A percentile compares a stretch with the other conserved stretches of the same genome.
These are phyloP conservation scores for Phaeotremella skinneri DNA, from an alignment of 768 basidiomycete genomes.

Conservation along the genomic window DNA sequence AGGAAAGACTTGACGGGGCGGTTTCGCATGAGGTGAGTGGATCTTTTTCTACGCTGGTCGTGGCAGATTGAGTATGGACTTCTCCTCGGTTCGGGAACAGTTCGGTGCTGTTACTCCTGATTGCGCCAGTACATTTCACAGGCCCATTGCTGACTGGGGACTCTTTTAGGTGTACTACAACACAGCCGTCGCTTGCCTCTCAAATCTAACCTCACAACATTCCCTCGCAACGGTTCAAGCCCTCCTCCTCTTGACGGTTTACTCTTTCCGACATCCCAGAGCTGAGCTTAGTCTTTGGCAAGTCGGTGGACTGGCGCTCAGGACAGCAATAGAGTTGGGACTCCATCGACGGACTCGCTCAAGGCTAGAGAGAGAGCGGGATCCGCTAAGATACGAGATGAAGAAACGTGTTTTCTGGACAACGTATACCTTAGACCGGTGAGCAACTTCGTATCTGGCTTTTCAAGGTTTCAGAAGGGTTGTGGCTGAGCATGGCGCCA, in stretches of 20 bases:
- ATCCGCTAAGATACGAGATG: conserved; percentile 23
- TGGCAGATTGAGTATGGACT: too few relatives aligned
- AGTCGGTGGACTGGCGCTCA: conserved; percentile 37
- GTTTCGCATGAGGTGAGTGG: conserved; percentile 32
- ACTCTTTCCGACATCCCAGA: conserved; percentile 15
- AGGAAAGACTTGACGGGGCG: conserved; percentile 31
- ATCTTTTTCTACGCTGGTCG: too few relatives aligned
- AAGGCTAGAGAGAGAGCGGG: conserved; percentile 9
- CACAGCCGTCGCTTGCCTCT: conserved; percentile 42
- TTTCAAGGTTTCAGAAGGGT: background rate
- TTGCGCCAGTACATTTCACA: too few relatives aligned
- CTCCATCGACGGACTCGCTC: conserved; percentile 28
- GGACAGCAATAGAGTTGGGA: conserved; percentile 36
- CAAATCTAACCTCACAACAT: conserved; percentile 39
- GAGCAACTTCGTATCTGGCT: background rate
- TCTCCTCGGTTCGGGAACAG: too few relatives aligned
- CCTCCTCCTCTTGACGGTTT: conserved; percentile 32
- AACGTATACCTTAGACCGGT: conserved; percentile 34
- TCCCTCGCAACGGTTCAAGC: conserved; percentile 44
- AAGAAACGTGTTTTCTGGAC: conserved; percentile 45
- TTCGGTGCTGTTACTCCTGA: too few relatives aligned
- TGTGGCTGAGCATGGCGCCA: background rate
- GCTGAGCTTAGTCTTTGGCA: conserved; percentile 36
- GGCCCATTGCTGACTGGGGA: conserved; percentile 8
- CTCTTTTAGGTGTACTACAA: conserved; percentile 38